Evolutionary conservation across 805 yeast genomes (phyloP).

Genomic region (Starmerella roubikii): DNA sequence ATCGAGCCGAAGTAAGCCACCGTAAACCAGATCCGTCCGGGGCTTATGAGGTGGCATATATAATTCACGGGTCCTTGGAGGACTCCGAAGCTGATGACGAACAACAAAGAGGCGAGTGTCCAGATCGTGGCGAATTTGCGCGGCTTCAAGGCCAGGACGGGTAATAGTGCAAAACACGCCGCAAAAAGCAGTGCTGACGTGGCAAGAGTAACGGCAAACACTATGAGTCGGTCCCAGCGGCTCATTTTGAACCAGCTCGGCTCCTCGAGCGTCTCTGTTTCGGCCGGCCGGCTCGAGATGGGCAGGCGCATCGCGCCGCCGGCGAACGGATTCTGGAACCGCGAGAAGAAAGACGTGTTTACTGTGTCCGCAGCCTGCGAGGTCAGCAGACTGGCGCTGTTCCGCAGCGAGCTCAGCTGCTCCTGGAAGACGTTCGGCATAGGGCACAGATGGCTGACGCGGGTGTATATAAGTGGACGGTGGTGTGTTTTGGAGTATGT

Average conservation of each 20-base stretch:
- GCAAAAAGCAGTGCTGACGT: constrained; percentile 74
- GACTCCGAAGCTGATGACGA: constrained; percentile 79
- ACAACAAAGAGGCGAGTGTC: constrained; percentile 81
- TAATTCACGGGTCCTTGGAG: constrained; percentile 87
- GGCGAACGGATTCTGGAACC: constrained; percentile 23
- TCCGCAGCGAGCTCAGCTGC: constrained; percentile 26
- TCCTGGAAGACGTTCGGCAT: constrained; percentile 24
- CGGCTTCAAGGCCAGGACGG: constrained; percentile 79
- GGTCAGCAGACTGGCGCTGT: constrained; percentile 15
- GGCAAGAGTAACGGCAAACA: constrained; percentile 61
- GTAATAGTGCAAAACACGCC: constrained; percentile 70
- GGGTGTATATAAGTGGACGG: no score
- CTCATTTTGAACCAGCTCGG: constrained; percentile 35
- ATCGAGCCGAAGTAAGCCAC: constrained; percentile 70
- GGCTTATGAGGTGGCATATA: constrained; percentile 55
- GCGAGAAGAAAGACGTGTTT: constrained; percentile 19
- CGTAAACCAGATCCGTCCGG: constrained; percentile 68
- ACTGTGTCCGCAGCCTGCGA: constrained; percentile 17
- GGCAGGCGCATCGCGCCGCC: constrained; percentile 19
- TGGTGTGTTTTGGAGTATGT: no score
- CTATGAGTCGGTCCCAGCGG: constrained; percentile 64
- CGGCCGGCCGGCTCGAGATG: constrained; percentile 15
- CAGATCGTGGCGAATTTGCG: constrained; percentile 75
- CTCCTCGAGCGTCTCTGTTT: constrained; percentile 24
- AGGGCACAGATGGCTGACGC: no score